A percentile compares a stretch with the other conserved stretches of the same genome.
These are phyloP conservation scores for Glomus cerebriforme DNA, from an alignment of 192 early-diverging fungal genomes.

Conservation along the genomic window DNA sequence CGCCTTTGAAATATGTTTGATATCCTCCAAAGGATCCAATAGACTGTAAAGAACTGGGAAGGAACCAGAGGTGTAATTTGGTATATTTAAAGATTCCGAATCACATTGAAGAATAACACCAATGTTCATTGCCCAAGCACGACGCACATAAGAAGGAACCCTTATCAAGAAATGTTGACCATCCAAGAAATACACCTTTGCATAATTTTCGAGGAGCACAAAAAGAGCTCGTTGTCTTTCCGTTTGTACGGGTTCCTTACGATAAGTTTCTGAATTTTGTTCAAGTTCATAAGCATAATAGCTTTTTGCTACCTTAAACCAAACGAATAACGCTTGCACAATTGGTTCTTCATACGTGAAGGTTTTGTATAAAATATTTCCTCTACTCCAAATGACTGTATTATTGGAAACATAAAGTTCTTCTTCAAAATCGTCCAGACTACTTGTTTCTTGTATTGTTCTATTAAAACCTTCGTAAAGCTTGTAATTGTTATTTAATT, in stretches of 20 bases:
- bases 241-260: background rate
- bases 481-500: background rate
- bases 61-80: background rate
- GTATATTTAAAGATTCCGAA: constrained; percentile 7
- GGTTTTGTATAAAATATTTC: constrained; percentile 39
- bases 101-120: constrained; percentile 48
- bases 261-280: background rate
- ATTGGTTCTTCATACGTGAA: constrained; percentile 40
- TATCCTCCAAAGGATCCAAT: constrained; percentile 49
- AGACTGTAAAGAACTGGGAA: constrained; percentile 47
- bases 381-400: constrained; percentile 43
- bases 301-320: constrained; percentile 38
- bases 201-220: constrained; percentile 38
- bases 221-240: constrained; percentile 38
- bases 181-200: constrained; percentile 40
- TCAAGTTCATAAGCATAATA: constrained; percentile 21
- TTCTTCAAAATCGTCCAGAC: constrained; percentile 36
- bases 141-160: constrained; percentile 44
- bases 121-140: constrained; percentile 48
- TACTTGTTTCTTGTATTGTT: background rate
- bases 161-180: constrained; percentile 39
- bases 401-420: constrained; percentile 37
- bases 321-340: constrained; percentile 44
- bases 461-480: background rate
- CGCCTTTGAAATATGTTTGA: constrained; percentile 40